Conservation (phyloP, 345 rosid species). For the Diplotaxis tenuifolia region DNA sequence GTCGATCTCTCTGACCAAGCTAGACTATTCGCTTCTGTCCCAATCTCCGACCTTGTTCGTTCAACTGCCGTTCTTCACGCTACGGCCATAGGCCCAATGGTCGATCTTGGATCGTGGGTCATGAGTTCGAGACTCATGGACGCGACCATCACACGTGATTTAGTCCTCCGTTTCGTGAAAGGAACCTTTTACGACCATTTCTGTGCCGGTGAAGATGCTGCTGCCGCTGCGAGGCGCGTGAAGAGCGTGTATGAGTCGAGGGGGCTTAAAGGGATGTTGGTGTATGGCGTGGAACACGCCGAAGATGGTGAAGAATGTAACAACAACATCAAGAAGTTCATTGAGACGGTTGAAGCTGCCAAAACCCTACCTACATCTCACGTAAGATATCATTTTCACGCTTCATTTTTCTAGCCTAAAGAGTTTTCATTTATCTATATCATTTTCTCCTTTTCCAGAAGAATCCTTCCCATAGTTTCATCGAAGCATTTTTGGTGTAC, state of each 20-base stretch:
- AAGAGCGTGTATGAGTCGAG: conserved; percentile 44
- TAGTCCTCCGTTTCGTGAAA: conserved; percentile 40
- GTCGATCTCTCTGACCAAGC: conserved; percentile 53
- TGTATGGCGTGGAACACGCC: conserved; percentile 68
- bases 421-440: not conserved
- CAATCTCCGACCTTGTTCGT: conserved; percentile 50
- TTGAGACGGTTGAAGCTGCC: conserved; percentile 53
- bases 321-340: conserved; percentile 53
- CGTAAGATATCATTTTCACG: conserved; percentile 43
- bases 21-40: conserved; percentile 49
- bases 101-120: conserved; percentile 70
- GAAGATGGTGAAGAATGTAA: conserved; percentile 56
- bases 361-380: conserved; percentile 60
- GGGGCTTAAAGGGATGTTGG: conserved; percentile 74
- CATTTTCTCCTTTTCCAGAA: not conserved
- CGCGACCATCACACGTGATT: conserved; percentile 36
- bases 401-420: not conserved
- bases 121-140: conserved; percentile 68
- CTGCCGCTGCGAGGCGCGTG: conserved; percentile 43
- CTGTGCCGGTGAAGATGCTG: conserved; percentile 64
- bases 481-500: not conserved
- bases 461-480: not conserved
- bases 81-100: conserved; percentile 55
- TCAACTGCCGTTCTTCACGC: conserved; percentile 53
- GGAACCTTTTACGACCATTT: conserved; percentile 80